Percentiles rank a stretch among this genome's conserved stretches.
Conservation (phyloP, 257 asterid species). For the Lycium barbarum region DNA sequence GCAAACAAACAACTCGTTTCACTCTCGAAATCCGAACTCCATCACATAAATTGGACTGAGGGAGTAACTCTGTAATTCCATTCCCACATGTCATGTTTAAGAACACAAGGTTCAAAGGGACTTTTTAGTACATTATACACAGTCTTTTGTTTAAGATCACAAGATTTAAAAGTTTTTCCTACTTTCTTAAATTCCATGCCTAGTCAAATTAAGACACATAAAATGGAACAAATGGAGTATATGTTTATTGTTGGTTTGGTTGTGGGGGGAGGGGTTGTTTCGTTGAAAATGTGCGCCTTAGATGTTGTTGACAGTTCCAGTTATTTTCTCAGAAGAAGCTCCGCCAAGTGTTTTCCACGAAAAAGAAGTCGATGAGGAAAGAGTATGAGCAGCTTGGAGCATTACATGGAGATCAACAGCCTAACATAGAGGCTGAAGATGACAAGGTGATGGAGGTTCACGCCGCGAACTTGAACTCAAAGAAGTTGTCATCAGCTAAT, state of each 20-base stretch:
- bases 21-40: too few relatives aligned
- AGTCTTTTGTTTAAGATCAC: too few relatives aligned
- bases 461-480: not conserved
- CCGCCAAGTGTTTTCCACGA: constrained; percentile 52
- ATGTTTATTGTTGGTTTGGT: not conserved
- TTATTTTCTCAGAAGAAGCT: constrained; percentile 60
- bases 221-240: too few relatives aligned
- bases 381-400: constrained; percentile 43
- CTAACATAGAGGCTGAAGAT: constrained; percentile 21
- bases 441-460: constrained; percentile 19
- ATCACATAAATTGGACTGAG: too few relatives aligned
- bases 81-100: too few relatives aligned
- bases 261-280: not conserved
- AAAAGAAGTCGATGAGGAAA: constrained; percentile 49
- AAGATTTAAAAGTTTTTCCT: too few relatives aligned
- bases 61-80: too few relatives aligned
- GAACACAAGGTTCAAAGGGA: too few relatives aligned
- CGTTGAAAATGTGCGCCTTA: not conserved
- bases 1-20: too few relatives aligned
- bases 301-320: constrained; percentile 8
- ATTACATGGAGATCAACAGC: constrained; percentile 18
- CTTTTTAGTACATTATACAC: too few relatives aligned
- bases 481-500: constrained; percentile 22
- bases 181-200: too few relatives aligned
- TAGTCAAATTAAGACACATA: too few relatives aligned